A percentile compares a stretch with the other conserved stretches of the same genome.
Evolutionary conservation across 2,329 filamentous ascomycete genomes (phyloP).

Genomic region (Colletotrichum shisoi): DNA sequence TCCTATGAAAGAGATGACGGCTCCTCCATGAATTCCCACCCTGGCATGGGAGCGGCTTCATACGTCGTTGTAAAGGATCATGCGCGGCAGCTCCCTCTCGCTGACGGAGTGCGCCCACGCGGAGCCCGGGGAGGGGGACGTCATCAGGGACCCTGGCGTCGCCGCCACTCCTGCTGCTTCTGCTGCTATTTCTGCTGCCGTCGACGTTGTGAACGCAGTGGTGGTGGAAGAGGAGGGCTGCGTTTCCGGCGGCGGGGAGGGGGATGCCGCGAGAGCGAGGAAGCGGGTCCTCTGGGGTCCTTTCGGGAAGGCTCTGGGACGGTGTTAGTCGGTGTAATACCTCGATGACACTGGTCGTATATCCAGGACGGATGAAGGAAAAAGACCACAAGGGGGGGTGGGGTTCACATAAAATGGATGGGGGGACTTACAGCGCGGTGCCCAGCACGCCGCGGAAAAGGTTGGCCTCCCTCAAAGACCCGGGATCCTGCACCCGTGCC

Average conservation of each 20-base stretch:
- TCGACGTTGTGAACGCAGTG: constrained; percentile 34
- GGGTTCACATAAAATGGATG: no score
- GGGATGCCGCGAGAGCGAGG: constrained; percentile 59
- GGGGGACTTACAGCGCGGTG: constrained; percentile 64
- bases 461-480: constrained; percentile 70
- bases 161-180: constrained; percentile 43
- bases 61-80: constrained; percentile 48
- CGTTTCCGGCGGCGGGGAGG: constrained; percentile 54
- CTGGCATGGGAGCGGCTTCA: neutral
- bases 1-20: no score
- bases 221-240: constrained; percentile 47
- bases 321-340: constrained; percentile 3
- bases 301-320: constrained; percentile 45
- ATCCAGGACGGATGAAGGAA: no score
- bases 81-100: constrained; percentile 46
- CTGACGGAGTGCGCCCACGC: constrained; percentile 52
- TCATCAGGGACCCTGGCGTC: constrained; percentile 44
- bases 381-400: no score
- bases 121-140: constrained; percentile 50
- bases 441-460: constrained; percentile 72
- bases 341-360: neutral
- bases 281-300: constrained; percentile 60
- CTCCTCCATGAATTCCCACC: no score
- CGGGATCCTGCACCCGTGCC: constrained; percentile 56
- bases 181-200: constrained; percentile 39